These are phyloP conservation scores for Eimeria sp. DNA, from an alignment of 169 alveolate species.

Conservation along the genomic window DNA sequence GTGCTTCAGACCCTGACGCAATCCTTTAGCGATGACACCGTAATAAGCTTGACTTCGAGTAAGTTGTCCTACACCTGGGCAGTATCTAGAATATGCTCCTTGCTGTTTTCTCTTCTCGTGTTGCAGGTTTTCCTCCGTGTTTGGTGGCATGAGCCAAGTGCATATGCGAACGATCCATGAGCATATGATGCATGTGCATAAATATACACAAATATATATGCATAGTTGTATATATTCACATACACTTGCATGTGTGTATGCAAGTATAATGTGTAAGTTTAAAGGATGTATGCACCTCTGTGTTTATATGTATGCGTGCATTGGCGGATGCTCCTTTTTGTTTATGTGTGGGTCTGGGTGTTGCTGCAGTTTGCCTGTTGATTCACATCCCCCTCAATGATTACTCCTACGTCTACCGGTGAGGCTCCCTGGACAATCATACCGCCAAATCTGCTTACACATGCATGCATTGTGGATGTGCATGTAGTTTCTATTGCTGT, in stretches of 20 bases:
- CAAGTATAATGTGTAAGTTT: background rate
- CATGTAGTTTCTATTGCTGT: background rate
- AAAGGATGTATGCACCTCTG: too few relatives aligned
- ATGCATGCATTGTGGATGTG: background rate
- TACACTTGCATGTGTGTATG: too few relatives aligned
- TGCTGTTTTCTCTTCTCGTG: too few relatives aligned
- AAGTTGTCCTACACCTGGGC: background rate
- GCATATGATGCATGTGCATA: too few relatives aligned
- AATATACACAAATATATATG: background rate
- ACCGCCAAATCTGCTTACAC: background rate
- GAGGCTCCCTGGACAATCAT: background rate
- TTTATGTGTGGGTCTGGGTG: background rate
- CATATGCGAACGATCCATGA: too few relatives aligned
- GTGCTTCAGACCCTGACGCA: constrained; percentile 76
- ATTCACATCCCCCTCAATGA: constrained; percentile 67
- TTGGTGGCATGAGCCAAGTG: too few relatives aligned
- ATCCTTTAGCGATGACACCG: constrained; percentile 80
- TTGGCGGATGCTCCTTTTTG: background rate
- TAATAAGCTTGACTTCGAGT: constrained; percentile 55
- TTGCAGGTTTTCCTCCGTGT: too few relatives aligned
- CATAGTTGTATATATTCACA: too few relatives aligned
- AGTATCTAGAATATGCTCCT: too few relatives aligned
- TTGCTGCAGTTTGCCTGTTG: constrained; percentile 68
- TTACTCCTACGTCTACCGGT: constrained; percentile 79
- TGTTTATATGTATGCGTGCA: background rate